phyloP scores from a whole-genome alignment of 1,139 yeast species.

The Wickerhamiella pararugosa region DNA sequence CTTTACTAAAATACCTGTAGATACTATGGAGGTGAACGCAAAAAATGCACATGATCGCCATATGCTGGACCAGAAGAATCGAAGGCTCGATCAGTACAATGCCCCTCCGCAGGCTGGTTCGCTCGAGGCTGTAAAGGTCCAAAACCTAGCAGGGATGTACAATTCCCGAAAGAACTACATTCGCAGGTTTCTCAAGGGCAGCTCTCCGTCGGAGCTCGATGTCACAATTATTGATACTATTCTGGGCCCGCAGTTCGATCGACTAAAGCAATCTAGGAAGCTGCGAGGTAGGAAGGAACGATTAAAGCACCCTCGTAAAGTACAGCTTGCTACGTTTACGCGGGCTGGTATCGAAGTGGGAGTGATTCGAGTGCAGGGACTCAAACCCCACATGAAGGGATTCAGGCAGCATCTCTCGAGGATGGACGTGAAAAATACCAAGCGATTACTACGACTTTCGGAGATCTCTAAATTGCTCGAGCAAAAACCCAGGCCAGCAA shows the following conservation, averaged over 20 bases:
- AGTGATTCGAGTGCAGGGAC: background rate
- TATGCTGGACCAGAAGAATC: background rate
- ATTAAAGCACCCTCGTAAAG: slow-evolving; percentile 2
- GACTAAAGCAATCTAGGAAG: background rate
- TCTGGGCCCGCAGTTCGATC: background rate
- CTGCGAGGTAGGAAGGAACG: background rate
- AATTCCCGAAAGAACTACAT: background rate
- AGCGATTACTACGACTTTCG: background rate
- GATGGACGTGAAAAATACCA: background rate
- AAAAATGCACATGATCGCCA: background rate
- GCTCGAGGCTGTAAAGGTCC: slow-evolving; percentile 1
- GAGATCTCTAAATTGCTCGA: no score
- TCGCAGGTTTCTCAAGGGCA: background rate
- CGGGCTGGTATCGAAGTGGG: slow-evolving; percentile 1
- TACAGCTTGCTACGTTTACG: background rate
- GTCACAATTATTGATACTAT: slow-evolving; percentile 4
- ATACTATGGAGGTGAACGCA: background rate
- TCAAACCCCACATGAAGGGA: background rate
- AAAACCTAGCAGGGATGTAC: slow-evolving; percentile 1
- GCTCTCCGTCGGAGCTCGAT: background rate
- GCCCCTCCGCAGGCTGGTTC: background rate
- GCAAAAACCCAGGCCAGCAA: background rate
- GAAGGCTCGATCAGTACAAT: slow-evolving; percentile 4
- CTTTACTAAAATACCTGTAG: background rate
- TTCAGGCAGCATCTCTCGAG: background rate